These are phyloP conservation scores for Lolium multiflorum DNA, from an alignment of 176 grass and related monocot species.

Conservation along the genomic window DNA sequence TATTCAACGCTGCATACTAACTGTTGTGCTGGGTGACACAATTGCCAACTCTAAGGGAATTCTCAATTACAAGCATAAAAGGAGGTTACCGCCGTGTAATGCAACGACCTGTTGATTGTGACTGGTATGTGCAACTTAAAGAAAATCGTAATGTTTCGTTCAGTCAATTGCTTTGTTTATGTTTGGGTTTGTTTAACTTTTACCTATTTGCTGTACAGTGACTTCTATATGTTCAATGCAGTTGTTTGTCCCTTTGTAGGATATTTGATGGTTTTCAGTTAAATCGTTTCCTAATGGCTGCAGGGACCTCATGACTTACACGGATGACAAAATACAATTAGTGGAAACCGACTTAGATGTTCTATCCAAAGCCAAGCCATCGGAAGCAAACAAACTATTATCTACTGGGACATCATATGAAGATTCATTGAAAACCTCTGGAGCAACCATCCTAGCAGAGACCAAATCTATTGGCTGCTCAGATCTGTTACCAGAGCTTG, in stretches of 20 bases:
- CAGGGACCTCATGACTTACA: slow-evolving; percentile 79
- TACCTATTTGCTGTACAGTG: not conserved
- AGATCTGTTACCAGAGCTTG: slow-evolving; percentile 54
- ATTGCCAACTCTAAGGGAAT: slow-evolving; percentile 68
- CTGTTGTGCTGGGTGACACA: slow-evolving; percentile 12
- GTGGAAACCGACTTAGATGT: slow-evolving; percentile 79
- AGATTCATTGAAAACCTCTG: slow-evolving; percentile 34
- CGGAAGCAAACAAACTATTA: slow-evolving; percentile 45
- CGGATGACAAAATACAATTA: slow-evolving; percentile 61
- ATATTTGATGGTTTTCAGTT: slow-evolving; percentile 31
- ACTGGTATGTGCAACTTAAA: slow-evolving; percentile 59
- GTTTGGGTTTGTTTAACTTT: slow-evolving; percentile 25
- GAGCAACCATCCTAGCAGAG: slow-evolving; percentile 21
- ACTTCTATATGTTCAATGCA: slow-evolving; percentile 30
- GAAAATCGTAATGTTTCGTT: not conserved
- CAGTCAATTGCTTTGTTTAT: slow-evolving; percentile 12
- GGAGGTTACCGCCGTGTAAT: slow-evolving; percentile 87
- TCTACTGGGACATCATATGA: slow-evolving; percentile 41
- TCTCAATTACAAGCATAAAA: slow-evolving; percentile 87
- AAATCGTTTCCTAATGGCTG: slow-evolving; percentile 38
- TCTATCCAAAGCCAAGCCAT: slow-evolving; percentile 45
- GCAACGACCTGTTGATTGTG: slow-evolving; percentile 73
- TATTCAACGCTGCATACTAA: not conserved
- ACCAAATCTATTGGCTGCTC: slow-evolving; percentile 44
- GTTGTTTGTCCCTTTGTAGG: not conserved